Percentiles rank a stretch among this genome's conserved stretches.
phyloP scores from a whole-genome alignment of 495 filamentous ascomycete species.

The Aspergillus campestris region DNA sequence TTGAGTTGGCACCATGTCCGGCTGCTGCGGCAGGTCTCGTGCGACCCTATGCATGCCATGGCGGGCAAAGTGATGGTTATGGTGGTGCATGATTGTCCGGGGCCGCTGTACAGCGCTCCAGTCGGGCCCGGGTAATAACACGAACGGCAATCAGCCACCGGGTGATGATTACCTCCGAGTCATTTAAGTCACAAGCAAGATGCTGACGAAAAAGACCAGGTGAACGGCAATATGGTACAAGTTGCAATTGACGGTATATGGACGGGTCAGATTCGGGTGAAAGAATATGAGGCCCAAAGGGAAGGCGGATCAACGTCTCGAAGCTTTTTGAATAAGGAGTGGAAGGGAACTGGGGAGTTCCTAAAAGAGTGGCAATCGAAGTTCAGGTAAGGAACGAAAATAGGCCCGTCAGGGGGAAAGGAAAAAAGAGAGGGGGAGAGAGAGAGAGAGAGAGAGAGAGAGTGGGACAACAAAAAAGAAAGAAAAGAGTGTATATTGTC shows the following conservation, averaged over 20 bases:
- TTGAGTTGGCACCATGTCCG: slow-evolving; percentile 22
- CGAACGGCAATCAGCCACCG: slow-evolving; percentile 4
- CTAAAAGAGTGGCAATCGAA: slow-evolving; percentile 27
- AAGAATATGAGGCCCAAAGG: not conserved
- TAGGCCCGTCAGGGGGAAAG: not conserved
- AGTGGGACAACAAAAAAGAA: slow-evolving; percentile 8
- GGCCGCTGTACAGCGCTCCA: not conserved
- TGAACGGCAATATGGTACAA: too few relatives aligned
- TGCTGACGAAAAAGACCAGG: too few relatives aligned
- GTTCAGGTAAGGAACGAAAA: slow-evolving; percentile 9
- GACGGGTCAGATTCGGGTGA: not conserved
- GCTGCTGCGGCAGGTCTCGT: slow-evolving; percentile 14
- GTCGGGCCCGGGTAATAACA: not conserved
- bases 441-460: slow-evolving; percentile 5
- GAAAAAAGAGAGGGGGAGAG: slow-evolving; percentile 6
- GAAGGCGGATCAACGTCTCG: not conserved
- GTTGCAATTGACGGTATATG: not conserved
- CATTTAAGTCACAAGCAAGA: too few relatives aligned
- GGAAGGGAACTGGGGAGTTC: slow-evolving; percentile 19
- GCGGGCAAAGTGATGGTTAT: slow-evolving; percentile 12
- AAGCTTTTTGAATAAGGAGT: slow-evolving; percentile 19
- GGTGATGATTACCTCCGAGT: too few relatives aligned
- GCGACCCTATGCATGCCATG: slow-evolving; percentile 21
- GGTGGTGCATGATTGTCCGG: slow-evolving; percentile 23
- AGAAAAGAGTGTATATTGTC: slow-evolving; percentile 6